These are phyloP conservation scores for Penicillium sp. DNA, from an alignment of 2,329 filamentous ascomycete genomes.

Conservation along the genomic window DNA sequence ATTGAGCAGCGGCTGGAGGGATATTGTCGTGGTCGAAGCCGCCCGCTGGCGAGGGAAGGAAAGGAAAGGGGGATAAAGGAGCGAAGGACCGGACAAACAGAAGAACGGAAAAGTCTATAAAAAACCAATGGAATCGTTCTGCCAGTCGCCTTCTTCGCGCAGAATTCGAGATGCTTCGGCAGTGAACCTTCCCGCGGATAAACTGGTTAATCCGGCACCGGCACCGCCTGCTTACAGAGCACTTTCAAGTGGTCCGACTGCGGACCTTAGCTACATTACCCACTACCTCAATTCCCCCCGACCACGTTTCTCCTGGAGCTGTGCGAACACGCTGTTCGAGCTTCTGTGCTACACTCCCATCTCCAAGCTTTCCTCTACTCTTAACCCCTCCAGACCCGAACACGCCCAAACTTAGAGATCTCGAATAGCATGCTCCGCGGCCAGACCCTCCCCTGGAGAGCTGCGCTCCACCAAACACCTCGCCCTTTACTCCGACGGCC, in stretches of 20 bases:
- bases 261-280: conserved; percentile 6
- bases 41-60: not conserved
- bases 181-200: conserved; percentile 36
- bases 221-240: conserved; percentile 24
- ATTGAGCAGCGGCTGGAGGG: conserved; percentile 13
- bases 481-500: conserved; percentile 39
- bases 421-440: conserved; percentile 60
- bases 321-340: conserved; percentile 7
- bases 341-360: conserved; percentile 6
- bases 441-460: conserved; percentile 64
- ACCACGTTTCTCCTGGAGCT: conserved; percentile 12
- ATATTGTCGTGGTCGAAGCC: conserved; percentile 4
- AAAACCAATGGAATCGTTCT: conserved; percentile 11
- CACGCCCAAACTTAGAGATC: conserved; percentile 15
- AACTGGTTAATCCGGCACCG: conserved; percentile 10
- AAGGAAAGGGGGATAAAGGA: not conserved
- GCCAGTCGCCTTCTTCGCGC: conserved; percentile 23
- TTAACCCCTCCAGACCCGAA: not conserved
- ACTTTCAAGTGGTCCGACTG: conserved; percentile 15
- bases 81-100: conserved; percentile 2
- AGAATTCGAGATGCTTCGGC: conserved; percentile 32
- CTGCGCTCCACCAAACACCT: conserved; percentile 54
- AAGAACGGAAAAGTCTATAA: conserved; percentile 6
- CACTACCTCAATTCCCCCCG: conserved; percentile 12
- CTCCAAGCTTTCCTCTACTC: not conserved